These are phyloP conservation scores for Penstemon eatonii DNA, from an alignment of 257 asterid species.

Conservation along the genomic window DNA sequence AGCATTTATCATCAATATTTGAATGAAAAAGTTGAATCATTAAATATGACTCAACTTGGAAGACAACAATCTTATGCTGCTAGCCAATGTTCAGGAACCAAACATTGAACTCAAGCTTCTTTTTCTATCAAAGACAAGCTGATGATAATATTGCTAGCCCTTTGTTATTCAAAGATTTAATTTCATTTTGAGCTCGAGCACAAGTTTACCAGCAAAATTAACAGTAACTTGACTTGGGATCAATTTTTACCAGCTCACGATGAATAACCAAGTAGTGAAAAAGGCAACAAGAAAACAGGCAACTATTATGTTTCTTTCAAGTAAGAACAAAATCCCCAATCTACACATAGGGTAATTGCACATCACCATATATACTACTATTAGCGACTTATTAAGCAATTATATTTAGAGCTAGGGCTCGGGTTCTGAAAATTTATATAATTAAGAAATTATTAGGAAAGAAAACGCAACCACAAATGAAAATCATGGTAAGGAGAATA, in stretches of 20 bases:
- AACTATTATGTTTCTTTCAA: too few relatives aligned
- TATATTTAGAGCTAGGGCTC: slow-evolving; percentile 3
- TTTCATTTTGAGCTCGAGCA: too few relatives aligned
- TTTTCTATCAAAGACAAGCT: slow-evolving; percentile 1
- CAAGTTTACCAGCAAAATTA: too few relatives aligned
- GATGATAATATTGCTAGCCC: too few relatives aligned
- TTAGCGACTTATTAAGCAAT: background rate
- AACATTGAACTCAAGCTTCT: background rate
- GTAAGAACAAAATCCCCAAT: background rate
- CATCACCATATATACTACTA: slow-evolving; percentile 10
- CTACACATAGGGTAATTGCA: background rate
- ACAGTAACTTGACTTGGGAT: too few relatives aligned
- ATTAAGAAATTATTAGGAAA: background rate
- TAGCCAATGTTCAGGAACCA: background rate
- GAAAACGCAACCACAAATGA: background rate
- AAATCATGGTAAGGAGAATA: slow-evolving; percentile 16
- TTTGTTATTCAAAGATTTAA: too few relatives aligned
- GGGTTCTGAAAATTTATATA: slow-evolving; percentile 16
- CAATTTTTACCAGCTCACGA: too few relatives aligned
- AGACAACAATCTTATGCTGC: background rate
- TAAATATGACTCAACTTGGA: slow-evolving; percentile 11
- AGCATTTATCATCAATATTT: background rate
- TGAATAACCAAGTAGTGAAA: too few relatives aligned
- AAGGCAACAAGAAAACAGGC: too few relatives aligned
- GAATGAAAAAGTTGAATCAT: background rate